Conservation (phyloP, 495 filamentous ascomycete genomes). For the Podospora bellae-mahoneyi region DNA sequence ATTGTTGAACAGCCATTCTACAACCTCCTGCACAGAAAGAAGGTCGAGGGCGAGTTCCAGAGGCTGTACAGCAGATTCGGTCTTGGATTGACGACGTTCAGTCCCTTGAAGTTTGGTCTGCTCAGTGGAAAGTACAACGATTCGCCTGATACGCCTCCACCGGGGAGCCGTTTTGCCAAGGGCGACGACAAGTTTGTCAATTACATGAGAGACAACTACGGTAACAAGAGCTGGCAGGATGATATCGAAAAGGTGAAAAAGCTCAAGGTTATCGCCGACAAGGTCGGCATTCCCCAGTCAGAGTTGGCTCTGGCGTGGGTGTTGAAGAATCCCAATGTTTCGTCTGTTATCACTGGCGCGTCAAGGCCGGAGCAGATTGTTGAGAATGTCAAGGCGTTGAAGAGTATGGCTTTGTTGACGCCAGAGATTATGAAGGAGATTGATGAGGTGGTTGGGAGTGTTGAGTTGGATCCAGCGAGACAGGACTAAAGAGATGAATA, state of each 20-base stretch:
- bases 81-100: constrained; percentile 65
- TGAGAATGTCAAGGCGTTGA: constrained; percentile 60
- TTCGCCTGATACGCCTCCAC: constrained; percentile 46
- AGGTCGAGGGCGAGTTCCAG: constrained; percentile 62
- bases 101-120: constrained; percentile 63
- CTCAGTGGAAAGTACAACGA: constrained; percentile 78
- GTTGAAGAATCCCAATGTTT: constrained; percentile 68
- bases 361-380: constrained; percentile 64
- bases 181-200: constrained; percentile 36
- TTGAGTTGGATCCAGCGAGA: constrained; percentile 27
- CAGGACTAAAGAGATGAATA: constrained; percentile 16
- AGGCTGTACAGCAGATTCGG: constrained; percentile 60
- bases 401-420: constrained; percentile 41
- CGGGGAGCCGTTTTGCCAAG: constrained; percentile 47
- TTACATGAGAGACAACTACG: constrained; percentile 35
- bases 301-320: constrained; percentile 67
- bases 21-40: constrained; percentile 54
- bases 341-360: constrained; percentile 67
- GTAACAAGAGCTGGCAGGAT: constrained; percentile 30
- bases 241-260: constrained; percentile 41
- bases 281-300: constrained; percentile 57
- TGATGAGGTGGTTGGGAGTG: constrained; percentile 46
- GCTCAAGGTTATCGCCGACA: constrained; percentile 56
- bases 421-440: constrained; percentile 66
- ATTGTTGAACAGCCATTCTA: constrained; percentile 59